Percentiles rank a stretch among this genome's conserved stretches.
Conservation (phyloP, 306 rosid species). For the Mimosa pudica region DNA sequence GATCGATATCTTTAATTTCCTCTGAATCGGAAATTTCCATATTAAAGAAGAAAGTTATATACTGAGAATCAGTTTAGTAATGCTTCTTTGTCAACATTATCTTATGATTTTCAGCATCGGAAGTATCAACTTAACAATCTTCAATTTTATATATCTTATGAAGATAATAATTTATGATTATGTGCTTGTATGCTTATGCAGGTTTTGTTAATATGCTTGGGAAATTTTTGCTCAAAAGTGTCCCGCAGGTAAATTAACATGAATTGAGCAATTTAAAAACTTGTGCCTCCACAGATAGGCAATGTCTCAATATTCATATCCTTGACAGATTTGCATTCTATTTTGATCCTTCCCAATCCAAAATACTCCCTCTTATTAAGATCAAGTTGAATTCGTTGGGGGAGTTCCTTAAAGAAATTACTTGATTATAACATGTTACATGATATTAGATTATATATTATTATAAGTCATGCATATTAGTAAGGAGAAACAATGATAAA, state of each 20-base stretch:
- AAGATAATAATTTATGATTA: neutral
- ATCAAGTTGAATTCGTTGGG: too few species aligned
- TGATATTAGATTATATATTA: too few species aligned
- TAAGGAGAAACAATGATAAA: too few species aligned
- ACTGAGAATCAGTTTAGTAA: neutral
- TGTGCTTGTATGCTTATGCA: constrained; percentile 38
- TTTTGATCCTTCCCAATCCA: neutral
- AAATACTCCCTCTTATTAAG: too few species aligned
- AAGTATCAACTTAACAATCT: neutral
- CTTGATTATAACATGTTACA: too few species aligned
- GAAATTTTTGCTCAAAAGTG: constrained; percentile 49
- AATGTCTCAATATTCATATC: neutral
- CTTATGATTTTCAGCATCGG: constrained; percentile 10
- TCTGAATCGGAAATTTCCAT: neutral
- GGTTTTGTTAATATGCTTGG: constrained; percentile 48
- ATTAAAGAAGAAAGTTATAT: neutral
- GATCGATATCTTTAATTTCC: neutral
- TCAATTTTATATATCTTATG: neutral
- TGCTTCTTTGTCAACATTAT: neutral
- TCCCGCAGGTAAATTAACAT: constrained; percentile 62
- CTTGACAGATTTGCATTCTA: constrained; percentile 6
- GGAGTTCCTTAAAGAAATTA: too few species aligned
- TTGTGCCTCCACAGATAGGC: neutral
- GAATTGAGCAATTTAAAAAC: neutral
- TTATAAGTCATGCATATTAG: too few species aligned